Conservation (phyloP, 768 basidiomycete species). For the Leccinum rimulosum region DNA sequence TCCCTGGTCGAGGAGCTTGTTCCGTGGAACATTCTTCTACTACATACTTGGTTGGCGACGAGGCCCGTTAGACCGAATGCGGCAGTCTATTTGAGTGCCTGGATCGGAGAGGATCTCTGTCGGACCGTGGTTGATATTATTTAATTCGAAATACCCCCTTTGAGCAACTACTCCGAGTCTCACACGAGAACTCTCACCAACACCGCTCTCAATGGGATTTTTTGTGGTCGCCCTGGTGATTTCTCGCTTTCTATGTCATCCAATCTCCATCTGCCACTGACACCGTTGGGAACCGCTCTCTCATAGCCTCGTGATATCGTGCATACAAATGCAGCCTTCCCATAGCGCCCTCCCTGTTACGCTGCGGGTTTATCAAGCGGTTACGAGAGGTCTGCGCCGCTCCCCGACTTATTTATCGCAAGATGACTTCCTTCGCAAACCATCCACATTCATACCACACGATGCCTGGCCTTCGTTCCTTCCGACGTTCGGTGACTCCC, state of each 20-base stretch:
- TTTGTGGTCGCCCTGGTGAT: constrained; percentile 29
- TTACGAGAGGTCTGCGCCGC: neutral
- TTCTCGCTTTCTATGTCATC: constrained; percentile 6
- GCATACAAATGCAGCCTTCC: neutral
- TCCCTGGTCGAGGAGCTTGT: constrained; percentile 60
- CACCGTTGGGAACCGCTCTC: constrained; percentile 18
- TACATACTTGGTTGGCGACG: constrained; percentile 45
- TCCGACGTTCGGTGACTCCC: constrained; percentile 23
- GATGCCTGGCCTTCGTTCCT: constrained; percentile 31
- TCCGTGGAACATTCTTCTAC: constrained; percentile 76
- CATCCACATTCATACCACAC: constrained; percentile 33
- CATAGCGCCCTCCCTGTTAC: neutral
- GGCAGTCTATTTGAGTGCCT: constrained; percentile 51
- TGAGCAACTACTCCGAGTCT: too few species aligned
- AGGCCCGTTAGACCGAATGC: constrained; percentile 96
- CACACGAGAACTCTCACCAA: too few species aligned
- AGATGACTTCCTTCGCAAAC: constrained; percentile 44
- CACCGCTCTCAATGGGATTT: too few species aligned
- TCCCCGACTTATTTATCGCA: neutral
- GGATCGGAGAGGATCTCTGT: constrained; percentile 72
- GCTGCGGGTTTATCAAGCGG: neutral
- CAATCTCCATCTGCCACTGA: constrained; percentile 2
- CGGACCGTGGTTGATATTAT: constrained; percentile 26
- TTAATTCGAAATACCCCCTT: too few species aligned
- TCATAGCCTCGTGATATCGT: constrained; percentile 17